Percentiles rank a stretch among this genome's conserved stretches.
phyloP scores from a whole-genome alignment of 208 protist genomes.

The Leishmania tarentolae region DNA sequence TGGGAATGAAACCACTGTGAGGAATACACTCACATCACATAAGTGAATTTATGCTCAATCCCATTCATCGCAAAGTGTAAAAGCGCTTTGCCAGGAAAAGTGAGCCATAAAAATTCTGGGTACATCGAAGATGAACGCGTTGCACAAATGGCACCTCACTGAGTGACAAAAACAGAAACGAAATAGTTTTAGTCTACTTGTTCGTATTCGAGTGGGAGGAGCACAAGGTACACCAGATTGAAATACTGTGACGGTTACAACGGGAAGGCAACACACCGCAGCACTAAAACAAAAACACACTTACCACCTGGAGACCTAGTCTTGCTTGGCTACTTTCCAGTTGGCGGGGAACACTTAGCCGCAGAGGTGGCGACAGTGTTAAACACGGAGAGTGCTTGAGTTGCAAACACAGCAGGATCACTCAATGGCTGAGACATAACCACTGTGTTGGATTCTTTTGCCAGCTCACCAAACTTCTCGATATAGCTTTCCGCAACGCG shows the following conservation, averaged over 20 bases:
- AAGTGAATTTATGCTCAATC: not conserved
- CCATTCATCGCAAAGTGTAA: not conserved
- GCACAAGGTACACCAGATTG: not conserved
- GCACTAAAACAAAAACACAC: not conserved
- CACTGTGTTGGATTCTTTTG: slow-evolving; percentile 94
- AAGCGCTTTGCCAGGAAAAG: not conserved
- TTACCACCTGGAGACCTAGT: not conserved
- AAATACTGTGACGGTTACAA: slow-evolving; percentile 8
- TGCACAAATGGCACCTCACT: not conserved
- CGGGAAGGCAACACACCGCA: not conserved
- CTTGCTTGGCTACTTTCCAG: slow-evolving; percentile 1
- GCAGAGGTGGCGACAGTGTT: slow-evolving; percentile 58
- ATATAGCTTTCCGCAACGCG: slow-evolving; percentile 94
- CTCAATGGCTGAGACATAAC: slow-evolving; percentile 92
- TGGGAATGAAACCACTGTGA: not conserved
- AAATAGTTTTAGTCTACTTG: not conserved
- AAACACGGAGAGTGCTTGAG: slow-evolving; percentile 92
- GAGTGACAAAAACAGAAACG: not conserved
- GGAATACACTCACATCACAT: not conserved
- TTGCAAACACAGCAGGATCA: slow-evolving; percentile 89
- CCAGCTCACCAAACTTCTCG: slow-evolving; percentile 89
- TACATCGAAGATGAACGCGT: not conserved
- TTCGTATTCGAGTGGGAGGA: not conserved
- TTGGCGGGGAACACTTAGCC: slow-evolving; percentile 21
- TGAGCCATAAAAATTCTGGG: not conserved